A percentile compares a stretch with the other conserved stretches of the same genome.
phyloP scores from a whole-genome alignment of 345 rosid genomes.

The Eucalyptus curtisii region DNA sequence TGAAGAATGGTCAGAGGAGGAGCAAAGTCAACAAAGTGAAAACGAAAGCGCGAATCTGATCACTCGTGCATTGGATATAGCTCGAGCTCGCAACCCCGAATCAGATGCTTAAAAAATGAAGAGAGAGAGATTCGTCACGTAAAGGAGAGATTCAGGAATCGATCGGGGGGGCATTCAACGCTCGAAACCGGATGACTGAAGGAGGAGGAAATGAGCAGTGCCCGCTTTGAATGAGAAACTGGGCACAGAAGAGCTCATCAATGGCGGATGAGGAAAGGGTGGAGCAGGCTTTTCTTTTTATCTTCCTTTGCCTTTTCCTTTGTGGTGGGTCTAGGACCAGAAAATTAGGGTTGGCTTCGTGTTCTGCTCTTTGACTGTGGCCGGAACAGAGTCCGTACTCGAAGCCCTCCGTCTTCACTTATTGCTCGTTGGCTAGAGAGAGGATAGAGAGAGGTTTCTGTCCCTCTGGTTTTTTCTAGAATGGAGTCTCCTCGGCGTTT shows the following conservation, averaged over 20 bases:
- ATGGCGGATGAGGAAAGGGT: neutral
- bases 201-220: neutral
- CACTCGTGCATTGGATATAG: neutral
- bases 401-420: neutral
- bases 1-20: neutral
- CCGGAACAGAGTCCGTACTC: neutral
- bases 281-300: neutral
- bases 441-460: neutral
- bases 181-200: neutral
- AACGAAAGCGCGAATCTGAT: neutral
- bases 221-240: neutral
- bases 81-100: neutral
- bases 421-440: neutral
- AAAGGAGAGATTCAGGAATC: neutral
- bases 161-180: neutral
- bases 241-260: neutral
- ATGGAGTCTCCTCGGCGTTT: neutral
- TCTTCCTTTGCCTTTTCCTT: neutral
- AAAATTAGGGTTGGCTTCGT: neutral
- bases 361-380: neutral
- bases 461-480: neutral
- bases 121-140: neutral
- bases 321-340: neutral
- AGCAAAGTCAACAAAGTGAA: neutral
- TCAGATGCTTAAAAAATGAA: neutral